Conservation (phyloP, 2,329 filamentous ascomycete species). For the Fusarium globosum region DNA sequence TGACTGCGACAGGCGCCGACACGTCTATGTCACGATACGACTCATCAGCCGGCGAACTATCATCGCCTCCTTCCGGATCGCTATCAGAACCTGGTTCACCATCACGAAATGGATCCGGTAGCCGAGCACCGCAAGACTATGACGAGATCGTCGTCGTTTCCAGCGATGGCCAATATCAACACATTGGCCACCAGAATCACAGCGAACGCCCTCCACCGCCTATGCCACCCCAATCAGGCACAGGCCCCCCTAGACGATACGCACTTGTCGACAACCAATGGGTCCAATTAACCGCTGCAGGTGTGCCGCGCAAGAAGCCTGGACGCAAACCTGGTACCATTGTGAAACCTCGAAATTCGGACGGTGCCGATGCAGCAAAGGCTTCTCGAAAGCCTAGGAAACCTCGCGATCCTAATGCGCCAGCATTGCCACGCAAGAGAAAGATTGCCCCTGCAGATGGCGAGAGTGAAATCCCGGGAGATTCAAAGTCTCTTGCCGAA, state of each 20-base stretch:
- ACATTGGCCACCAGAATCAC: constrained; percentile 36
- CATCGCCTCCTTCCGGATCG: constrained; percentile 62
- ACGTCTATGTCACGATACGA: constrained; percentile 55
- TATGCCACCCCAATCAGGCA: constrained; percentile 36
- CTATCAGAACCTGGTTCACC: constrained; percentile 63
- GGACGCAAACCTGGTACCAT: constrained; percentile 72
- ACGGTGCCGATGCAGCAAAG: constrained; percentile 56
- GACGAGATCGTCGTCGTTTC: constrained; percentile 62
- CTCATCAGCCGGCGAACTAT: constrained; percentile 61
- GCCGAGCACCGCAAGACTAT: constrained; percentile 50
- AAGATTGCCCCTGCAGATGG: constrained; percentile 59
- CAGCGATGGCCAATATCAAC: constrained; percentile 44
- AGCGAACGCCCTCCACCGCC: constrained; percentile 39
- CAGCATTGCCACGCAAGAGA: constrained; percentile 65
- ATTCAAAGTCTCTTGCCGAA: constrained; percentile 50
- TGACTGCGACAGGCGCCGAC: constrained; percentile 48
- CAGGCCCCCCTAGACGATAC: constrained; percentile 47
- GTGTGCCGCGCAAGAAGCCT: constrained; percentile 71
- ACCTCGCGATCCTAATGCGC: constrained; percentile 68
- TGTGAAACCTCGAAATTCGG: constrained; percentile 57
- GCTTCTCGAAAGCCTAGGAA: constrained; percentile 64
- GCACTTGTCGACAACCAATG: constrained; percentile 53
- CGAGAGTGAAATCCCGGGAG: constrained; percentile 52
- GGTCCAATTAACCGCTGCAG: constrained; percentile 66
- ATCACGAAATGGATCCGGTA: constrained; percentile 48